A percentile compares a stretch with the other conserved stretches of the same genome.
Evolutionary conservation across 345 rosid species (phyloP).

Genomic region (sweet orange (Citrus sinensis)): DVS_A1.0 CM039164.1:18508001-18508500

Average conservation of each 20-base stretch:
- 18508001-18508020: not conserved
- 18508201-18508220: not conserved
- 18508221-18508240: not conserved
- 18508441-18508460: too few relatives aligned
- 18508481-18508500: constrained; percentile 21
- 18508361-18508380: too few relatives aligned
- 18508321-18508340: too few relatives aligned
- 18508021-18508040: not conserved
- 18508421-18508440: too few relatives aligned
- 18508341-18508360: not conserved
- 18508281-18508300: too few relatives aligned
- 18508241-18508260: too few relatives aligned
- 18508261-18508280: too few relatives aligned
- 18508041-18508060: not conserved
- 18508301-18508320: too few relatives aligned
- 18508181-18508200: not conserved
- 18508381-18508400: too few relatives aligned
- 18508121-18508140: not conserved
- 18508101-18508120: not conserved
- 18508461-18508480: too few relatives aligned
- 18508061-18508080: not conserved
- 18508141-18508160: not conserved
- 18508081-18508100: not conserved
- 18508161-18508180: not conserved
- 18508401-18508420: too few relatives aligned